Conservation (phyloP, 805 yeast genomes). For the Cyberlindnera maritima region DNA sequence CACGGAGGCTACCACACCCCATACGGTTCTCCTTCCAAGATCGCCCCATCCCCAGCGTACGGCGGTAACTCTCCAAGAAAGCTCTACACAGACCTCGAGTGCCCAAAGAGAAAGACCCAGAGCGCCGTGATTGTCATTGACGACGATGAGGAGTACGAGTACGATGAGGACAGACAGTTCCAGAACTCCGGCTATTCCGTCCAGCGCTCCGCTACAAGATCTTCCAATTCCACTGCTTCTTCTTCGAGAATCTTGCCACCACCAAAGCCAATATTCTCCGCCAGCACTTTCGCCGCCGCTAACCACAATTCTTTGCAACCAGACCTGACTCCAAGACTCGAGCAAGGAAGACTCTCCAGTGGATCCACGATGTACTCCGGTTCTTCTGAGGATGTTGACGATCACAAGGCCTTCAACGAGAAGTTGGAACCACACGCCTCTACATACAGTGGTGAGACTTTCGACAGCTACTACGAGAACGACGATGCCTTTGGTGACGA, state of each 20-base stretch:
- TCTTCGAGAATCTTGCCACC: constrained; percentile 51
- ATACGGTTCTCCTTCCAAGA: constrained; percentile 33
- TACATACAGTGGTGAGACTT: constrained; percentile 35
- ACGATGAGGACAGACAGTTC: constrained; percentile 26
- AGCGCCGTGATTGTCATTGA: constrained; percentile 48
- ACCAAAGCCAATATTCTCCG: constrained; percentile 65
- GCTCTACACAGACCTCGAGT: constrained; percentile 63
- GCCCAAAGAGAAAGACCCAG: constrained; percentile 61
- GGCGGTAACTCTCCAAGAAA: constrained; percentile 53
- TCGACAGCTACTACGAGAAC: constrained; percentile 31
- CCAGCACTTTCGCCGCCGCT: constrained; percentile 62
- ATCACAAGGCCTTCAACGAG: constrained; percentile 17
- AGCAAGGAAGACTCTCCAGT: constrained; percentile 30
- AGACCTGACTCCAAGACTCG: constrained; percentile 16
- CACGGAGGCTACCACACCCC: constrained; percentile 25
- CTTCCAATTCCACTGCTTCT: constrained; percentile 27
- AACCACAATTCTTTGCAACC: constrained; percentile 22
- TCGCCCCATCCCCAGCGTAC: constrained; percentile 24
- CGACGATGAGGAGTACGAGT: constrained; percentile 37
- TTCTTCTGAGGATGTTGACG: constrained; percentile 4
- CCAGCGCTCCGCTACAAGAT: constrained; percentile 38
- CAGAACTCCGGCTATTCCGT: constrained; percentile 12
- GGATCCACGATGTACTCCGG: constrained; percentile 26
- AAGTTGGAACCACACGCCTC: constrained; percentile 22
- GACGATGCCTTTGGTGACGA: constrained; percentile 41